Percentiles rank a stretch among this genome's conserved stretches.
Evolutionary conservation across 768 basidiomycete species (phyloP).

Genomic region (Suillus bovinus): DNA sequence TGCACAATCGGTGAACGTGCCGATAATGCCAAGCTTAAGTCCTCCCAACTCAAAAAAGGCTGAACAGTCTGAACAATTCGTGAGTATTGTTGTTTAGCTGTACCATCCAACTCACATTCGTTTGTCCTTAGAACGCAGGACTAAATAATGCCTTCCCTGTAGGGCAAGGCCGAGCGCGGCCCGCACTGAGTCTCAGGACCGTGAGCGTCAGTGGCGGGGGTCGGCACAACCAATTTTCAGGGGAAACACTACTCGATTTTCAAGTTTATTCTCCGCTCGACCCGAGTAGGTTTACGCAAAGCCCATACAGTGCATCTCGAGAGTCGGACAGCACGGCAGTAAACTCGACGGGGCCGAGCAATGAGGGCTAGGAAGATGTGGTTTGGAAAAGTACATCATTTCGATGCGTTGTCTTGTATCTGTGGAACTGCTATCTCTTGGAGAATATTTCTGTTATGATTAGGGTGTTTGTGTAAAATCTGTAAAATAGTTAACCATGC

Average conservation of each 20-base stretch:
- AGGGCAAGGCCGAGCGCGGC: constrained; percentile 6
- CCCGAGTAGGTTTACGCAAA: constrained; percentile 6
- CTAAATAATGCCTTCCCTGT: constrained; percentile 10
- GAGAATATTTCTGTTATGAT: neutral
- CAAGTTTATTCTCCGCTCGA: constrained; percentile 5
- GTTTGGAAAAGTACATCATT: neutral
- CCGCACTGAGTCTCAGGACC: constrained; percentile 5
- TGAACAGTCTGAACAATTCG: constrained; percentile 11
- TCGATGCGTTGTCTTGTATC: constrained; percentile 2
- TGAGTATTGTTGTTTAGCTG: neutral
- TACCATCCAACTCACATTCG: neutral
- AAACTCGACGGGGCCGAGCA: neutral
- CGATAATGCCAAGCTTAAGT: constrained; percentile 15
- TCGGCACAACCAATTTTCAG: constrained; percentile 11
- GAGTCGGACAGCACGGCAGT: constrained; percentile 4
- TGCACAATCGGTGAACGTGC: neutral
- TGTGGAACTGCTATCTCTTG: neutral
- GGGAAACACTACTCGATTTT: constrained; percentile 21
- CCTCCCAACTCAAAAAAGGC: constrained; percentile 6
- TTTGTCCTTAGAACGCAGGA: constrained; percentile 10
- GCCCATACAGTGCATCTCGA: constrained; percentile 1
- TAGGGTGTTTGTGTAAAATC: neutral
- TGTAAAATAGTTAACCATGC: constrained; percentile 16
- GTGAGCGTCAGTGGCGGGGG: constrained; percentile 14
- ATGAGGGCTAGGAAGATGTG: neutral